Conservation (phyloP, 2,329 filamentous ascomycete genomes). For the Verticillium nubilum region DNA sequence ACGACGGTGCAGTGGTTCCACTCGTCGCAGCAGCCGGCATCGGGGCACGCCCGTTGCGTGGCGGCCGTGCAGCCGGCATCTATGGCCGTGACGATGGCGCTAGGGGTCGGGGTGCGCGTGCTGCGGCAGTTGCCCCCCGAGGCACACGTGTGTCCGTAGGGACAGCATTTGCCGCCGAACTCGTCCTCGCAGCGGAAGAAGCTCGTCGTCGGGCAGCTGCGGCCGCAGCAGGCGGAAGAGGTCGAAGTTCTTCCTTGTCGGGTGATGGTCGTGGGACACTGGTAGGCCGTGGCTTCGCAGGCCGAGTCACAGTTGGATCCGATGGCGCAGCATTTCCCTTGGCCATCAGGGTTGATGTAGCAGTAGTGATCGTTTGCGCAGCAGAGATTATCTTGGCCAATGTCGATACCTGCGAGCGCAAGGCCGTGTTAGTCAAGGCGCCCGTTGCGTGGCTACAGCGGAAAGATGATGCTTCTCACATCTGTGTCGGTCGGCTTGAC, state of each 20-base stretch:
- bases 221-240: conserved; percentile 30
- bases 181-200: conserved; percentile 36
- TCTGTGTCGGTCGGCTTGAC: conserved; percentile 5
- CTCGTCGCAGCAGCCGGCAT: conserved; percentile 44
- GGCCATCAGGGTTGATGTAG: conserved; percentile 29
- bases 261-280: conserved; percentile 24
- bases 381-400: conserved; percentile 30
- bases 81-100: conserved; percentile 25
- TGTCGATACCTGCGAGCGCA: conserved; percentile 32
- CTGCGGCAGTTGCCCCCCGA: conserved; percentile 27
- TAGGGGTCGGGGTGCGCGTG: conserved; percentile 12
- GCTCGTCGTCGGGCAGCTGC: conserved; percentile 33
- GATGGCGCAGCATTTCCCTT: conserved; percentile 34
- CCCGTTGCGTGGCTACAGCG: background rate
- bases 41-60: conserved; percentile 35
- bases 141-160: conserved; percentile 36
- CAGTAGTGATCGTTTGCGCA: conserved; percentile 40
- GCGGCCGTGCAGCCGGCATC: conserved; percentile 36
- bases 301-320: conserved; percentile 35
- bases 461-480: conserved; percentile 3
- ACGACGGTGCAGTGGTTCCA: conserved; percentile 36
- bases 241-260: conserved; percentile 17
- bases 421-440: background rate
- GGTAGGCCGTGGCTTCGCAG: conserved; percentile 27
- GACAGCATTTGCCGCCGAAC: conserved; percentile 45